Evolutionary conservation across 129 eudicot species (phyloP), one percentile per base, ranked within the genome.

Genomic region (Solidago caesia): DNA sequence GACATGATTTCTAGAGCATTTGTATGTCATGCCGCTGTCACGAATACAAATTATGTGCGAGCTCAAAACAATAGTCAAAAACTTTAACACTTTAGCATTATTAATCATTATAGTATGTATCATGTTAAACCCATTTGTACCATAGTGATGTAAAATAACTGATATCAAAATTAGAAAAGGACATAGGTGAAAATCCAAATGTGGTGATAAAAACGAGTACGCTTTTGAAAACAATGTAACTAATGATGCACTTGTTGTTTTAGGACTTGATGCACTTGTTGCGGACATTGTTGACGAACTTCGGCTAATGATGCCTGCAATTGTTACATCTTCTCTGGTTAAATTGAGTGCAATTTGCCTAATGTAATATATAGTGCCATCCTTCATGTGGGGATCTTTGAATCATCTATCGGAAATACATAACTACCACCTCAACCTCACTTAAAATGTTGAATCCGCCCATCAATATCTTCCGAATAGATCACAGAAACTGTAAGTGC

Each of bases 211-310:
- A 49, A 44, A 61, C 14, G 46, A 7, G 8, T 44, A 73, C 41
- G 14, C 52, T 8, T 47, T 62, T n/a, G 10, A 73, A 4, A 62
- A 74, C 42, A 33, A 21, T 64, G 62, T 70, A 77, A 47, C 42
- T 3, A 48, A 59, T 39, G 64, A n/a, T n/a, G n/a, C n/a, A n/a
- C n/a, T n/a, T n/a, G n/a, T 64, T 64, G 39, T 65, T 49, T 70
- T 8, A 81, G 70, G 44, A 64, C 49, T 41, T 81, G 60, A 21
- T 77, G 82, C 49, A 76, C 82, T n/a, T 46, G 59, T 61, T 68
- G 80, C 44, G 71, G 14, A 14, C 84, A 75, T 2, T 57, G 74
- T 55, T 44, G 67, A 15, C 79, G 65, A 62, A 79, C 68, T 11
- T 71, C 47, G 13, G 58, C 52, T 52, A 73, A 78, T 7, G 70